Base-by-base conservation (phyloP, 225 moss, liverwort and hornwort genomes). In the Rhytidiadelphus loreus region DNA sequence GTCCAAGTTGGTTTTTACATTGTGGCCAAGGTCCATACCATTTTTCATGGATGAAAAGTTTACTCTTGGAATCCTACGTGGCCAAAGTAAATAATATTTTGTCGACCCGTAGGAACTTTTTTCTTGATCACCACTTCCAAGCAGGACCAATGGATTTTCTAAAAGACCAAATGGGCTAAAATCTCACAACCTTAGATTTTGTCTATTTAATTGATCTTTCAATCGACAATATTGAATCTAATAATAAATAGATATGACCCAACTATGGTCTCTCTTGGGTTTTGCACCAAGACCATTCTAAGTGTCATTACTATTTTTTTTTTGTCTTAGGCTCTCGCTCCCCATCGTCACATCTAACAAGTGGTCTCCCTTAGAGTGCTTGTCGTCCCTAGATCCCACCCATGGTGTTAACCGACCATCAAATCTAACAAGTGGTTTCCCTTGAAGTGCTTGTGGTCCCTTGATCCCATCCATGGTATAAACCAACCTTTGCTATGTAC, bases 161-260 rank as follows among this genome's bases (percentile, higher is more conserved):
- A 43, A 0, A 0, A 28, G 6, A 28, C 16, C 3, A 28, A 16
- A 3, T 0, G 1, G 1, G 5, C 0, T 44, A 28, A 43, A 72
- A 16, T 28, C 16, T 44, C 28, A 28, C 16, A 28, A 43, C 9
- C 0, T 28, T 9, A 28, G 5, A 43, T 71, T 43, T 71, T 43
- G 2, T 43, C 2, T 26, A 26, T 26, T 43, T 9, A 72, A 26
- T 71, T 71, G 26, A 71, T 43, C 1, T 28, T 29, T 3, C 0
- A 0, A 1, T 44, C 28, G 3, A 29, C 10, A 72, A 44, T 29
- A 6, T 29, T 29, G 17, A 8, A 44, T 44, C 10, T 16, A 29
- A 43, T 72, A 44, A 5, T 16, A 72, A 28, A 44, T 41, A 3
- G 3, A 72, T 44, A 29, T 46, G 2, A 3, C 29, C 2, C 1